A percentile compares a stretch with the other conserved stretches of the same genome.
These are phyloP conservation scores for Cyclotella sp. DNA, from an alignment of 108 stramenopile genomes.

Conservation along the genomic window DNA sequence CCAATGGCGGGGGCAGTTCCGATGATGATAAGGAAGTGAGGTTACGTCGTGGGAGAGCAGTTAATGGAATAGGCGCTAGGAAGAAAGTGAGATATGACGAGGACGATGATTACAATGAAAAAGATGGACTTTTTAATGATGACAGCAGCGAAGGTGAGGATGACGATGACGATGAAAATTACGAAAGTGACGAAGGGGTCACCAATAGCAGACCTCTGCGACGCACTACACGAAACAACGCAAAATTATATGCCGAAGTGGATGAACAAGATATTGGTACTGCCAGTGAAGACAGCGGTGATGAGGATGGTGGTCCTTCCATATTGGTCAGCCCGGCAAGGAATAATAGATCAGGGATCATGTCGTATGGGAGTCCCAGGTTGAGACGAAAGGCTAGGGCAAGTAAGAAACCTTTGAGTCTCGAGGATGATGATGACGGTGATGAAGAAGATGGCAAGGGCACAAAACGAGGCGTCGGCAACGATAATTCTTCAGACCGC, in stretches of 20 bases:
- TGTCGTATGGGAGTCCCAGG: conserved; percentile 33
- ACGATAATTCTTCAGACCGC: background rate
- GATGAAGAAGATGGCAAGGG: too few relatives aligned
- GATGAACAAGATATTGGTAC: conserved; percentile 46
- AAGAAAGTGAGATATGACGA: conserved; percentile 31
- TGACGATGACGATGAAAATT: conserved; percentile 47
- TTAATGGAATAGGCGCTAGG: background rate
- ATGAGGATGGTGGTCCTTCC: conserved; percentile 38
- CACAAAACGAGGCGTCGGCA: too few relatives aligned
- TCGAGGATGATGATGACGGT: conserved; percentile 49
- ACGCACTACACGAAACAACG: background rate
- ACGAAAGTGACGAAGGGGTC: conserved; percentile 12
- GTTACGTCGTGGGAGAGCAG: background rate
- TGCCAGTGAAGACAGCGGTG: conserved; percentile 40
- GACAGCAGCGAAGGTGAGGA: conserved; percentile 30
- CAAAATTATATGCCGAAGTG: conserved; percentile 16
- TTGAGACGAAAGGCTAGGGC: conserved; percentile 20
- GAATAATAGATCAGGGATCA: conserved; percentile 3
- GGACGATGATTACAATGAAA: conserved; percentile 43
- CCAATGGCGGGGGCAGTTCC: conserved; percentile 4
- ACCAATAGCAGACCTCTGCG: background rate
- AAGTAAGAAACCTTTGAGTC: conserved; percentile 46
- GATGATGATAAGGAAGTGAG: conserved; percentile 12
- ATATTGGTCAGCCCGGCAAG: conserved; percentile 34
- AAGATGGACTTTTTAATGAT: conserved; percentile 23